Evolutionary conservation across 2,329 filamentous ascomycete species (phyloP).

Genomic region (Emergomyces orientalis): DNA sequence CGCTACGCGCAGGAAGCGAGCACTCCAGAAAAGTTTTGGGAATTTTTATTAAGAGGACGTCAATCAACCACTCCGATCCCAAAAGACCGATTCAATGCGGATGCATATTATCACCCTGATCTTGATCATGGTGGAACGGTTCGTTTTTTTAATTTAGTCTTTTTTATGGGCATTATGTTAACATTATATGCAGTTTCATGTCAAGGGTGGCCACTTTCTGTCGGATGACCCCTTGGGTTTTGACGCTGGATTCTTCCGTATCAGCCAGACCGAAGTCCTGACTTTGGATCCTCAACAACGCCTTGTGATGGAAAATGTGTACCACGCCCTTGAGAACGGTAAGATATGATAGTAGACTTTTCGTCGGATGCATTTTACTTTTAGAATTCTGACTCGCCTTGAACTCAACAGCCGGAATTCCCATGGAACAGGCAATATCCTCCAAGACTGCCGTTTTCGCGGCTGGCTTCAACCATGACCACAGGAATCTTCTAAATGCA

Average conservation of each 20-base stretch:
- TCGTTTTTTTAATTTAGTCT: too few species aligned
- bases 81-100: conserved; percentile 27
- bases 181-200: conserved; percentile 3
- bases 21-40: conserved; percentile 27
- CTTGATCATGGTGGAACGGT: conserved; percentile 28
- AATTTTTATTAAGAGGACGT: conserved; percentile 25
- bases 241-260: conserved; percentile 11
- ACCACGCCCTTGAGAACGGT: conserved; percentile 17
- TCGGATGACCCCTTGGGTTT: conserved; percentile 8
- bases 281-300: conserved; percentile 18
- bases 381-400: not conserved
- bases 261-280: conserved; percentile 13
- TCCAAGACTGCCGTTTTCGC: conserved; percentile 17
- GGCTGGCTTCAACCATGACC: conserved; percentile 16
- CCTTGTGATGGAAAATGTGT: conserved; percentile 16
- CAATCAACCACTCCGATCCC: conserved; percentile 29
- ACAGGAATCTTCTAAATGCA: conserved; percentile 9
- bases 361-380: not conserved
- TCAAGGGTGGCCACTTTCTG: conserved; percentile 9
- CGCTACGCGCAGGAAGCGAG: conserved; percentile 27
- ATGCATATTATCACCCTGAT: conserved; percentile 33
- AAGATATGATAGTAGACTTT: not conserved
- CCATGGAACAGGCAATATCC: conserved; percentile 13
- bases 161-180: not conserved
- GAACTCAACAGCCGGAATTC: conserved; percentile 15